Evolutionary conservation across 2,329 filamentous ascomycete genomes (phyloP).

Genomic region (Pseudogymnoascus sp.): DNA sequence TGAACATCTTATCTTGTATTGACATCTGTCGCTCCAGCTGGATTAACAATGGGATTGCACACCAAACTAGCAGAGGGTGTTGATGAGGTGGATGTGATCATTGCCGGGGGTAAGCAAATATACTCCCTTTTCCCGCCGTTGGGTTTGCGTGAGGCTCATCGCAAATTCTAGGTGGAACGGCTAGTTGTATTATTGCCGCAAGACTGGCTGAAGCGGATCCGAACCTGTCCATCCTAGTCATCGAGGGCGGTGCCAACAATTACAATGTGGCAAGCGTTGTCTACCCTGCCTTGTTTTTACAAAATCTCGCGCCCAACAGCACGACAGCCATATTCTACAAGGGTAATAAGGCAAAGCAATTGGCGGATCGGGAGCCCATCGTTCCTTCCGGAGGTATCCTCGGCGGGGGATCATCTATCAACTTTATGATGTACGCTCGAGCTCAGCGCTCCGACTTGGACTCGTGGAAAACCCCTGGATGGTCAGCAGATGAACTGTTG

Average conservation of each 20-base stretch:
- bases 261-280: constrained; percentile 36
- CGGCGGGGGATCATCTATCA: constrained; percentile 54
- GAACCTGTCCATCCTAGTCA: constrained; percentile 37
- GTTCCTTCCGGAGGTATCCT: constrained; percentile 40
- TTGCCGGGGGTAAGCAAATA: constrained; percentile 11
- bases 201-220: constrained; percentile 37
- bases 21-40: neutral
- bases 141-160: neutral
- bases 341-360: constrained; percentile 31
- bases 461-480: constrained; percentile 43
- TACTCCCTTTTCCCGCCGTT: neutral
- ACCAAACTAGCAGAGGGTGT: constrained; percentile 9
- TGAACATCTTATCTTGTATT: neutral
- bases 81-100: constrained; percentile 15
- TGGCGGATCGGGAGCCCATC: constrained; percentile 35
- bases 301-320: constrained; percentile 34
- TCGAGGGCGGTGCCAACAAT: constrained; percentile 42
- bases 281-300: constrained; percentile 37
- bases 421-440: constrained; percentile 44
- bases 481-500: constrained; percentile 43
- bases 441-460: constrained; percentile 41
- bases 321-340: constrained; percentile 38
- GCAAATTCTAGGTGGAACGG: constrained; percentile 29
- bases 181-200: constrained; percentile 35
- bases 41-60: constrained; percentile 10